Evolutionary conservation across 176 grass and related monocot species (phyloP).

Genomic region (Cenchrus fungigraminus): DNA sequence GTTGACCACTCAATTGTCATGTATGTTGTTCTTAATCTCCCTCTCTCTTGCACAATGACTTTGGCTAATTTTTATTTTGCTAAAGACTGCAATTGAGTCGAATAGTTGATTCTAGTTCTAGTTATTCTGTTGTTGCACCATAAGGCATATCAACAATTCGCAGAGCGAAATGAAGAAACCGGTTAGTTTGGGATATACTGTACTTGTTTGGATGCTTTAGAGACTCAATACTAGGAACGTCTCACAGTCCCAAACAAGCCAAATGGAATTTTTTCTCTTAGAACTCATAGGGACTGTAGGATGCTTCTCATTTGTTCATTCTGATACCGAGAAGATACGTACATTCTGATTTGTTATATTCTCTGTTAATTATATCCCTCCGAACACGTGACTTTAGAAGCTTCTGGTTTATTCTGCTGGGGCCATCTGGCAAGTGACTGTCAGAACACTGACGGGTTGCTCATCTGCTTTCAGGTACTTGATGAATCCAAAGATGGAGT

Average conservation of each 20-base stretch:
- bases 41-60: not conserved
- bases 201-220: no score
- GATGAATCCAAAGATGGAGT: slow-evolving; percentile 80
- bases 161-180: not conserved
- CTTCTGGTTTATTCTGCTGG: not conserved
- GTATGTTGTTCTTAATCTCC: slow-evolving; percentile 43
- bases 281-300: not conserved
- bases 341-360: not conserved
- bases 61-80: slow-evolving; percentile 8
- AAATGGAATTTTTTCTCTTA: not conserved
- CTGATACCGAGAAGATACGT: not conserved
- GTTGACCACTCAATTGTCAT: slow-evolving; percentile 98
- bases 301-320: not conserved
- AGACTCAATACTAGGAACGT: not conserved
- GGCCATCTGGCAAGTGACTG: not conserved
- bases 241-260: not conserved
- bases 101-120: not conserved
- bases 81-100: not conserved
- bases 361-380: no score
- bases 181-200: not conserved
- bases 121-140: not conserved
- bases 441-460: not conserved
- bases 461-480: slow-evolving; percentile 65
- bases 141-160: not conserved
- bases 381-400: not conserved